A percentile compares a stretch with the other conserved stretches of the same genome.
Conservation (phyloP, 2,329 filamentous ascomycete genomes). For the Beauveria medogensis region DNA sequence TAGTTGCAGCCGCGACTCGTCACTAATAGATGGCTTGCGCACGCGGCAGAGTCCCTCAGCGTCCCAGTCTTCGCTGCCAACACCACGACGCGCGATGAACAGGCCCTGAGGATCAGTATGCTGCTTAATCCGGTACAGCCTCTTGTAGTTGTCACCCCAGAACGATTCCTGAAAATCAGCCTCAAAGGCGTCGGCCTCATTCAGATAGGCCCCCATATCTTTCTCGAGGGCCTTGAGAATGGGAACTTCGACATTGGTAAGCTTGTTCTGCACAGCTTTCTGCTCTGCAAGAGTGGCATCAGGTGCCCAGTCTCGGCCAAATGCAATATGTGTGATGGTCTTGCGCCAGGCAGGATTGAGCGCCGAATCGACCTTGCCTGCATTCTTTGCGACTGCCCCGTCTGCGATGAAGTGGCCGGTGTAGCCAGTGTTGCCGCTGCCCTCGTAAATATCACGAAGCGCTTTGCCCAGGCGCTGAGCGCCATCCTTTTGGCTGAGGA, state of each 20-base stretch:
- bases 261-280: conserved; percentile 17
- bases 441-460: conserved; percentile 14
- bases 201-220: conserved; percentile 20
- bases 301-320: conserved; percentile 19
- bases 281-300: conserved; percentile 20
- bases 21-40: neutral
- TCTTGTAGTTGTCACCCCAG: conserved; percentile 27
- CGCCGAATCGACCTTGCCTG: conserved; percentile 24
- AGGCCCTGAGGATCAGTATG: conserved; percentile 26
- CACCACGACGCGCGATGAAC: conserved; percentile 28
- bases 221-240: conserved; percentile 19
- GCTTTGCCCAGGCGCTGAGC: conserved; percentile 17
- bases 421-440: conserved; percentile 11
- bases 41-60: conserved; percentile 9
- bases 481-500: conserved; percentile 21
- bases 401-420: conserved; percentile 15
- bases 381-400: conserved; percentile 11
- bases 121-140: conserved; percentile 27
- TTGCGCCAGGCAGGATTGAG: conserved; percentile 34
- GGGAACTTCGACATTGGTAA: conserved; percentile 21
- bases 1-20: neutral
- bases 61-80: conserved; percentile 31
- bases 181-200: conserved; percentile 29
- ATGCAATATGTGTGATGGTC: conserved; percentile 27
- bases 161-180: conserved; percentile 28